phyloP scores from a whole-genome alignment of 306 rosid species.

The Pterocarpus macrocarpus region DNA sequence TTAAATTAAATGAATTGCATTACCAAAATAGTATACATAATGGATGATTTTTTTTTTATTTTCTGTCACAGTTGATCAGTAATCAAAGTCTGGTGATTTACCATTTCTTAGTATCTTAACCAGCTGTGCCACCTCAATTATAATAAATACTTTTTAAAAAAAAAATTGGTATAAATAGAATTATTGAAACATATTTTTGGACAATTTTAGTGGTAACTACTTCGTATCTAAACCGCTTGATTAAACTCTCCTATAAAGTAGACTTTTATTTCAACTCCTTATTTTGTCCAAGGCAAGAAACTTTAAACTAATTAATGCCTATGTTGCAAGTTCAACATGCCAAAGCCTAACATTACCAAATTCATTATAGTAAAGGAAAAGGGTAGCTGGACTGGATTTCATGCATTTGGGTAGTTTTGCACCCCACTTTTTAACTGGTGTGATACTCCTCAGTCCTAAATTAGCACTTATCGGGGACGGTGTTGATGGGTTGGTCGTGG shows the following conservation, averaged over 20 bases:
- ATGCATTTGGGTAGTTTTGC: constrained; percentile 5
- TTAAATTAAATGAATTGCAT: not conserved
- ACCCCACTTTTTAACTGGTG: not conserved
- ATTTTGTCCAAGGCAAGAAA: not conserved
- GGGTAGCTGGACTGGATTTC: not conserved
- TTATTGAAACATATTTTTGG: not conserved
- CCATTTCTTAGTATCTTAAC: not conserved
- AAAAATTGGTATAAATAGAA: not conserved
- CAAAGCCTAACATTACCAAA: not conserved
- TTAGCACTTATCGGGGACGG: constrained; percentile 7
- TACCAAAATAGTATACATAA: not conserved
- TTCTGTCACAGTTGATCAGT: no score
- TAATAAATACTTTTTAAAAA: not conserved
- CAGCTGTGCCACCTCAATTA: not conserved
- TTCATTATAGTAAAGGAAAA: not conserved
- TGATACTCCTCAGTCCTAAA: not conserved
- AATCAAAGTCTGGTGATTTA: not conserved
- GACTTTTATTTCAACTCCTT: not conserved
- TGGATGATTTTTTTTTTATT: not conserved
- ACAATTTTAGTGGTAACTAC: not conserved
- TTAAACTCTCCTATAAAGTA: not conserved
- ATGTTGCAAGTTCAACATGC: not conserved
- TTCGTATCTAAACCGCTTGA: not conserved
- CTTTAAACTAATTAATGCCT: not conserved
- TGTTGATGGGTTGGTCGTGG: constrained; percentile 23